Evolutionary conservation across 768 basidiomycete genomes (phyloP), one percentile per base, ranked within the genome.

Genomic region (Mycena indigotica): DNA sequence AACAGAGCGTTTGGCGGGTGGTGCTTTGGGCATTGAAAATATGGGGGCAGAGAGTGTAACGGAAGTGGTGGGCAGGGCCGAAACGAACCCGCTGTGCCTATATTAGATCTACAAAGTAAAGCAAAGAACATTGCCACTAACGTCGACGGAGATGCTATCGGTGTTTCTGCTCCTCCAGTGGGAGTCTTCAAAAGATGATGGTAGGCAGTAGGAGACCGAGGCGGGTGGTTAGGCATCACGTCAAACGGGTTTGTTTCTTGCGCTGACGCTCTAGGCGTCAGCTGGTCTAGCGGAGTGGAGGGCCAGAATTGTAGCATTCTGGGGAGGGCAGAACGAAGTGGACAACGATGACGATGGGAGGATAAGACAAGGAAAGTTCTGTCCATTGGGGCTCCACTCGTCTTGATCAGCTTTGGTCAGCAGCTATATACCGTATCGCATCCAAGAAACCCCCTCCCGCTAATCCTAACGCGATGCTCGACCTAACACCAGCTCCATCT

Each of bases 21-120:
- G 86, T 58, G 79, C 81, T 70, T 79, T 82, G 68, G 84, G 85
- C 87, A 91, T 91, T 71, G 85, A 84, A 77, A 92, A 91, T 69
- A 85, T 82, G 71, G 92, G 91, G 28, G 89, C 88, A 89, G 91
- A 87, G 76, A 94, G 80, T 62, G 92, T 87, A 70, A 93, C 84
- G 39, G 78, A 77, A 29, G 80, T 81, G 28, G 80, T 80, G 19
- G 80, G 79, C 67, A 76, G 68, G 77, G 87, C 75, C 80, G 85
- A 64, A 64, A 79, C 74, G 70, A 83, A 80, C 65, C 74, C 68
- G 70, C 41, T 44, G 41, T n/a, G n/a, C 12, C 35, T n/a, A 19
- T 13, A 44, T 6, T 8, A 44, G 41, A 21, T 15, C 13, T 5
- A 44, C 15, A 23, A 44, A 44, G 41, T 6, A 5, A 21, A 19